These are phyloP conservation scores for Boeremia exigua DNA, from an alignment of 2,329 filamentous ascomycete species.

Conservation along the genomic window DNA sequence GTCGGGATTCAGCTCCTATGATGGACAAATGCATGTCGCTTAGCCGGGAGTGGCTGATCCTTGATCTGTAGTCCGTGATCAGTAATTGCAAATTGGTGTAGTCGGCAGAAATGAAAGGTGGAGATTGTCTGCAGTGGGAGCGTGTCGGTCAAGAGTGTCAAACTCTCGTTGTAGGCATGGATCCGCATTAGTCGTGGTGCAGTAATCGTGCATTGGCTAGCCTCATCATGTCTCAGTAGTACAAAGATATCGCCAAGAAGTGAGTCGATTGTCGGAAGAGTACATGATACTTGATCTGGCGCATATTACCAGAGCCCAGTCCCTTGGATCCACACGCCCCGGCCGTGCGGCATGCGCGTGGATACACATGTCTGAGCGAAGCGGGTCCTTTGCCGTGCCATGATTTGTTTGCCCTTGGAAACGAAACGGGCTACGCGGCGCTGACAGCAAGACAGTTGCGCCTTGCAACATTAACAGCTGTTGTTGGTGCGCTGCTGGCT, in stretches of 20 bases:
- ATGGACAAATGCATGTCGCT: slow-evolving; percentile 12
- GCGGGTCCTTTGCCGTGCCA: slow-evolving; percentile 34
- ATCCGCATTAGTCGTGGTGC: slow-evolving; percentile 36
- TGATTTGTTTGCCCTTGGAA: slow-evolving; percentile 21
- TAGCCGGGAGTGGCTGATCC: slow-evolving; percentile 10
- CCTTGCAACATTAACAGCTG: slow-evolving; percentile 28
- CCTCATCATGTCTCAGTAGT: slow-evolving; percentile 32
- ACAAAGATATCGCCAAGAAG: slow-evolving; percentile 47
- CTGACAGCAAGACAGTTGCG: slow-evolving; percentile 22
- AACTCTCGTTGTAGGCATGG: slow-evolving; percentile 27
- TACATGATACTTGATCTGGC: slow-evolving; percentile 36
- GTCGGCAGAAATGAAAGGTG: slow-evolving; percentile 22
- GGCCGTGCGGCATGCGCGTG: slow-evolving; percentile 23
- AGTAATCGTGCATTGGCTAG: slow-evolving; percentile 30
- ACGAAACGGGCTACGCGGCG: slow-evolving; percentile 6
- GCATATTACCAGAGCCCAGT: slow-evolving; percentile 35
- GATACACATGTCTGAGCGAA: slow-evolving; percentile 21
- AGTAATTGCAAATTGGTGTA: slow-evolving; percentile 28
- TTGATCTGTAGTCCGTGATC: slow-evolving; percentile 17
- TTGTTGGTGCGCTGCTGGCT: slow-evolving; percentile 35
- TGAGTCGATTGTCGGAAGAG: slow-evolving; percentile 33
- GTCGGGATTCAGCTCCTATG: slow-evolving; percentile 6
- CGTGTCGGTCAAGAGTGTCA: slow-evolving; percentile 24
- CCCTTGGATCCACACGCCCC: slow-evolving; percentile 28
- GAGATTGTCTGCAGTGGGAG: slow-evolving; percentile 23